phyloP scores from a whole-genome alignment of 73 alveolate genomes.

The Paramecium bursaria region DNA sequence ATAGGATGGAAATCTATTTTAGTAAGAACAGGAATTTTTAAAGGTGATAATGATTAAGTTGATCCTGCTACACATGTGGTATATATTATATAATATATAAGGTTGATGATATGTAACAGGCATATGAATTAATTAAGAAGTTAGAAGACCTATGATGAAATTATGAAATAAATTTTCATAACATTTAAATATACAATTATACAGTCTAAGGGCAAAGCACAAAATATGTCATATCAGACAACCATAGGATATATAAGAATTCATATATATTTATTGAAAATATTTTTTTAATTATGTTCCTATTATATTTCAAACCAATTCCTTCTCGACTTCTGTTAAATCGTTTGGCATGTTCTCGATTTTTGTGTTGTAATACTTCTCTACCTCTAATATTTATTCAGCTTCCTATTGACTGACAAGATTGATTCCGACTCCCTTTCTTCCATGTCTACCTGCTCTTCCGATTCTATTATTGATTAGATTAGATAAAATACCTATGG shows the following conservation, averaged over 20 bases:
- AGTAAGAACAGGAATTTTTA: conserved; percentile 81
- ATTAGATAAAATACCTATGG: conserved; percentile 75
- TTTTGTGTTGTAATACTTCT: conserved; percentile 79
- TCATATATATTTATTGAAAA: too few species aligned
- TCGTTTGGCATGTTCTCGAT: conserved; percentile 81
- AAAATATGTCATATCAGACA: too few species aligned
- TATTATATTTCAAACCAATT: conserved; percentile 42
- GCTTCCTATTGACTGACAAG: conserved; percentile 78
- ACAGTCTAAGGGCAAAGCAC: too few species aligned
- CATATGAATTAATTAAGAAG: too few species aligned
- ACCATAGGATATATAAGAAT: too few species aligned
- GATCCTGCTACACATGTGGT: conserved; percentile 82
- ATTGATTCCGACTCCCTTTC: conserved; percentile 77
- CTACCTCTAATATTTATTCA: conserved; percentile 73
- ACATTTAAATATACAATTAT: too few species aligned
- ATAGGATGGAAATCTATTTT: conserved; percentile 79
- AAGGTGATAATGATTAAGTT: conserved; percentile 71
- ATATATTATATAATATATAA: too few species aligned
- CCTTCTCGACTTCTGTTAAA: conserved; percentile 69
- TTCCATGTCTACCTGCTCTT: conserved; percentile 75
- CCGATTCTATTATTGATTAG: conserved; percentile 73
- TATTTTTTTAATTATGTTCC: too few species aligned
- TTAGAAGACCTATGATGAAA: too few species aligned
- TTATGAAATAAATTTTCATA: too few species aligned
- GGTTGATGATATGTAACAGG: too few species aligned